Evolutionary conservation across 805 yeast species (phyloP), one percentile per base, ranked within the genome.

Genomic region (Saccharomycopsis olivae): DNA sequence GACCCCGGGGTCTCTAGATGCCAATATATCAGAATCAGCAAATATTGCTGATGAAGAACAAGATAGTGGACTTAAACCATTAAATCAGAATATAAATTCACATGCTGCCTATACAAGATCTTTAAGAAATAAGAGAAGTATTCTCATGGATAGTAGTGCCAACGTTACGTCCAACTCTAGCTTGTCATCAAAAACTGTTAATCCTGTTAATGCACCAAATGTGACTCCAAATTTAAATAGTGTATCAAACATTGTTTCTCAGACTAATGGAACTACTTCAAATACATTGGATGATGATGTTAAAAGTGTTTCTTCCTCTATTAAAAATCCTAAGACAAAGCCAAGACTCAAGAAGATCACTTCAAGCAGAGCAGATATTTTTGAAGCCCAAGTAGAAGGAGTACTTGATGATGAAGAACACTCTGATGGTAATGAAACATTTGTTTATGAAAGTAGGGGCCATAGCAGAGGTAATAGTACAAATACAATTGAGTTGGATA

Each of bases 341-440:
- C 47, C 44, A 11, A 30, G 29, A n/a, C 19, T 28, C 44, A 48
- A 70, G 38, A 75, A 72, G 45, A 72, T 68, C 47, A 60, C 60
- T 4, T 71, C 85, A 3, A 76, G 94, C 5, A 72, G 87, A 53
- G 92, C 96, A 0, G 97, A 88, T 53, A 75, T 86, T 45, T 92
- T 92, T 58, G 97, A 96, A 8, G 96, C 97, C 0, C 83, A 81
- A 51, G 66, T 92, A 46, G 97, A 96, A 6, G 79, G 86, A 41
- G 97, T 97, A 1, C 94, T 89, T 3, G 94, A 82, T 47, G 95
- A 86, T 51, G 88, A 75, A 33, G 85, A 82, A 46, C 75, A 82
- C 30, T 78, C 88, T 25, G 96, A 88, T 56, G 76, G 87, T 19
- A 95, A 88, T 50, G 98, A 92, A 57, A 86, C 95, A 1, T 89